Evolutionary conservation across 371 early-diverging fungal species (phyloP).

Genomic region (Furculomyces boomerangus): DNA sequence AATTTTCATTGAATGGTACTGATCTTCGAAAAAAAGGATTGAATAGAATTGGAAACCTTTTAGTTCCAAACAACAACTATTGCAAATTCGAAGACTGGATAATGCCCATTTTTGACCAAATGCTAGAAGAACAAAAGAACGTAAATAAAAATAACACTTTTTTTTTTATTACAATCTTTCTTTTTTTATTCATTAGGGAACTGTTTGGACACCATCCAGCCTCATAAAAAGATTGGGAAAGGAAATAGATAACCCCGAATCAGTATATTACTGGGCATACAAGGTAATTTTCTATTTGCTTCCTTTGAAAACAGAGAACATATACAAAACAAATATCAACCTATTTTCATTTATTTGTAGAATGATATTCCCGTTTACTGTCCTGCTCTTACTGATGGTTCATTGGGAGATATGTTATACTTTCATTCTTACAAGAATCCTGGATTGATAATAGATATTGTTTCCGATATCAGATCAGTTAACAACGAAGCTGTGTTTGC

Average conservation of each 20-base stretch:
- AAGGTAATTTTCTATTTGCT: conserved; percentile 26
- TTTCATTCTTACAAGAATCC: conserved; percentile 91
- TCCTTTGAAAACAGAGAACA: conserved; percentile 11
- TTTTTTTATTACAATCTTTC: no score
- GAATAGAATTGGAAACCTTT: conserved; percentile 96
- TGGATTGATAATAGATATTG: conserved; percentile 91
- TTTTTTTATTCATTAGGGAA: no score
- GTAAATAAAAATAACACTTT: no score
- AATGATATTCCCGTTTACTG: conserved; percentile 97
- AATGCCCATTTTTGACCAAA: conserved; percentile 78
- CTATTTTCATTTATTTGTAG: conserved; percentile 21
- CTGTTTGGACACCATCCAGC: conserved; percentile 83
- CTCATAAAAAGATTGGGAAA: conserved; percentile 92
- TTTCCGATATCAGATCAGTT: conserved; percentile 83
- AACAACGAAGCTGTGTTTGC: conserved; percentile 91
- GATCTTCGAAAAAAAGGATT: conserved; percentile 79
- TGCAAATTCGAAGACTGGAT: conserved; percentile 98
- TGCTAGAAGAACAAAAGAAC: conserved; percentile 77
- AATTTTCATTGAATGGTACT: conserved; percentile 63
- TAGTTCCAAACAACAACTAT: conserved; percentile 99
- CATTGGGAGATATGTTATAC: conserved; percentile 98
- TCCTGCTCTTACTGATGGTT: conserved; percentile 98
- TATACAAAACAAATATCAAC: conserved; percentile 6
- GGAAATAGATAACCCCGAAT: conserved; percentile 82
- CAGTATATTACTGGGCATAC: conserved; percentile 95